Percentiles rank a stretch among this genome's conserved stretches.
phyloP scores from a whole-genome alignment of 2,329 filamentous ascomycete species.

The Ceratocystiopsis sp. region DNA sequence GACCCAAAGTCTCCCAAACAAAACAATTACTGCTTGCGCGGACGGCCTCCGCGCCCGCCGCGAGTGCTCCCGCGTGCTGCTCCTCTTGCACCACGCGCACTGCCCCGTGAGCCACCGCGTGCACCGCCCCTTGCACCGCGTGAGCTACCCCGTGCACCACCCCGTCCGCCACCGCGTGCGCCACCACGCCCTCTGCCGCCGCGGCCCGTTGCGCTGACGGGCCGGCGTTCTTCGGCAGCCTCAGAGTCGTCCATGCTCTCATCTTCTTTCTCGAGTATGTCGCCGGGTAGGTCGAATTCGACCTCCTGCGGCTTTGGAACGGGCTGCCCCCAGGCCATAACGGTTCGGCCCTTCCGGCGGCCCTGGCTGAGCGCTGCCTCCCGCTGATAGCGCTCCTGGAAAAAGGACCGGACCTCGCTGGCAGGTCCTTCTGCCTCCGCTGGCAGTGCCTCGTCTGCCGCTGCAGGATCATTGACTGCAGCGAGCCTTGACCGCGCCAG shows the following conservation, averaged over 20 bases:
- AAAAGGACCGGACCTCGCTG: conserved; percentile 70
- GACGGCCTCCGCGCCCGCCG: too few species aligned
- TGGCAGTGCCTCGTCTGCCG: too few species aligned
- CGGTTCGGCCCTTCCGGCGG: conserved; percentile 50
- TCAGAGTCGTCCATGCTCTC: conserved; percentile 15
- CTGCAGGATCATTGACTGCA: background rate
- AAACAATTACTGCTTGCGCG: too few species aligned
- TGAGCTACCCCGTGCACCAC: background rate
- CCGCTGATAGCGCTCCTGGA: conserved; percentile 60
- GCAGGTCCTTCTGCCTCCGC: conserved; percentile 4
- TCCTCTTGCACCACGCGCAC: too few species aligned
- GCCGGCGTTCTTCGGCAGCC: too few species aligned
- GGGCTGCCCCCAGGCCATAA: conserved; percentile 65
- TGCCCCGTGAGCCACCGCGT: too few species aligned
- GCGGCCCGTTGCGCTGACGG: too few species aligned
- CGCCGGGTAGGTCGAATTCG: conserved; percentile 62
- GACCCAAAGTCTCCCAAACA: too few species aligned
- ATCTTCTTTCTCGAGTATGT: conserved; percentile 33
- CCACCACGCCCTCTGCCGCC: conserved; percentile 11
- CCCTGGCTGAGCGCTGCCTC: conserved; percentile 60
- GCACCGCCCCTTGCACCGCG: background rate
- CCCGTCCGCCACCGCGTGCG: background rate
- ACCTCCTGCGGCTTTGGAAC: conserved; percentile 53
- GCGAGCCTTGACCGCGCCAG: conserved; percentile 30
- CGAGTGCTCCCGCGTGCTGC: too few species aligned